A percentile compares a stretch with the other conserved stretches of the same genome.
phyloP scores from a whole-genome alignment of 139 green algal genomes.

The Axilococcus clingmanii region DNA sequence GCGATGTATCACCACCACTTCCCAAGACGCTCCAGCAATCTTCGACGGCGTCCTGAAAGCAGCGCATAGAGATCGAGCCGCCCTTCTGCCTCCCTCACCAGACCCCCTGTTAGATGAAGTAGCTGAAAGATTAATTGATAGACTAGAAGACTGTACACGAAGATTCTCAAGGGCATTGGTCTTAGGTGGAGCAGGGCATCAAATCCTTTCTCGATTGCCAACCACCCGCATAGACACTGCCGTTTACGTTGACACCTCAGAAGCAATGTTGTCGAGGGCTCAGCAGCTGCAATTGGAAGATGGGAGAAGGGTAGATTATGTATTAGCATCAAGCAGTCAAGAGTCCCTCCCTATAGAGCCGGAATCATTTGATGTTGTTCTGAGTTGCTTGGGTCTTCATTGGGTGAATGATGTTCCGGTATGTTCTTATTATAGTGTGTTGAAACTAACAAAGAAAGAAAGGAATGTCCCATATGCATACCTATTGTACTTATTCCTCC shows the following conservation, averaged over 20 bases:
- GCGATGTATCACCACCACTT: conserved; percentile 8
- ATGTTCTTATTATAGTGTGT: conserved; percentile 6
- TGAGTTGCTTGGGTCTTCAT: conserved; percentile 65
- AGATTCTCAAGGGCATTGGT: conserved; percentile 50
- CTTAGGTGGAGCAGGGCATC: conserved; percentile 46
- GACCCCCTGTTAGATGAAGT: conserved; percentile 46
- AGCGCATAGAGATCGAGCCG: conserved; percentile 52
- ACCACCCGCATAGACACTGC: conserved; percentile 39
- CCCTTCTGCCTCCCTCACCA: conserved; percentile 7
- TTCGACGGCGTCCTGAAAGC: conserved; percentile 41
- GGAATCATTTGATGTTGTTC: conserved; percentile 34
- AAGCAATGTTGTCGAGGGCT: conserved; percentile 38
- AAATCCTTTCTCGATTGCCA: conserved; percentile 22
- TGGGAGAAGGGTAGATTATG: neutral
- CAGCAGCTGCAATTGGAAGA: neutral
- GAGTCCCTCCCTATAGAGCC: conserved; percentile 35
- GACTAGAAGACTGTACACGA: conserved; percentile 63
- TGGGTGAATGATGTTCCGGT: conserved; percentile 81
- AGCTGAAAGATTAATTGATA: conserved; percentile 59
- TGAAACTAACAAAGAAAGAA: too few species aligned
- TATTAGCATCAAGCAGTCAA: conserved; percentile 2
- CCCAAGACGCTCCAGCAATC: neutral
- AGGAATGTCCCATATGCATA: too few species aligned
- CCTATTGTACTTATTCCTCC: neutral
- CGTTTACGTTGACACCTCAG: conserved; percentile 40